phyloP scores from a whole-genome alignment of 1,139 yeast species.

The Hanseniaspora uvarum region DNA sequence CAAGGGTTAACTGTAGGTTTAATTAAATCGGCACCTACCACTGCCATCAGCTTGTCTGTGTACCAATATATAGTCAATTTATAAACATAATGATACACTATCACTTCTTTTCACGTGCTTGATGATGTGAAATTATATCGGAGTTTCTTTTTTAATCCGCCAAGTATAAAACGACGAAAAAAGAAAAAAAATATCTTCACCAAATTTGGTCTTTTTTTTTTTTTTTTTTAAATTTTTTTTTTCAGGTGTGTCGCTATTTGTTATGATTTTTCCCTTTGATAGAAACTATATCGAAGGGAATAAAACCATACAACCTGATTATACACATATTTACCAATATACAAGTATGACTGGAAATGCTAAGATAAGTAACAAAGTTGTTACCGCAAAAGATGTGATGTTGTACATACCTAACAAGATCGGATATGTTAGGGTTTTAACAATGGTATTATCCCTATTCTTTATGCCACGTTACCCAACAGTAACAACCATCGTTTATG shows the following conservation, averaged over 20 bases:
- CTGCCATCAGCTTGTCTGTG: slow-evolving; percentile 64
- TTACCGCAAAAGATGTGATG: slow-evolving; percentile 44
- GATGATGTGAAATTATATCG: too few relatives aligned
- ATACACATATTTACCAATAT: too few relatives aligned
- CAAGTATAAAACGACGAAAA: too few relatives aligned
- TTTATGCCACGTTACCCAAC: slow-evolving; percentile 79
- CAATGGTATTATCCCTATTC: slow-evolving; percentile 68
- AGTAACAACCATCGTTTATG: slow-evolving; percentile 64
- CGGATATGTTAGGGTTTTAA: slow-evolving; percentile 73
- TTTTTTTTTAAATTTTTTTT: too few relatives aligned
- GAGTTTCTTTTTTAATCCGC: too few relatives aligned
- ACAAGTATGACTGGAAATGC: background rate
- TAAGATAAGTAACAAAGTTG: background rate
- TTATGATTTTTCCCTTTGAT: background rate
- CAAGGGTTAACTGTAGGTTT: slow-evolving; percentile 62
- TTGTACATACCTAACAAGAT: slow-evolving; percentile 82
- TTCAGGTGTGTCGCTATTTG: too few relatives aligned
- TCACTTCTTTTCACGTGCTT: background rate
- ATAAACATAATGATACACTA: too few relatives aligned
- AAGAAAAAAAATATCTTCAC: too few relatives aligned
- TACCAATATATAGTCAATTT: slow-evolving; percentile 42
- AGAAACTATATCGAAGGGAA: background rate
- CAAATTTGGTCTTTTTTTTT: too few relatives aligned
- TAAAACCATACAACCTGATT: background rate
- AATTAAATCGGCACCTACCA: slow-evolving; percentile 71